These are phyloP conservation scores for Sphaerostilbella broomeana DNA, from an alignment of 2,329 filamentous ascomycete species.

Conservation along the genomic window DNA sequence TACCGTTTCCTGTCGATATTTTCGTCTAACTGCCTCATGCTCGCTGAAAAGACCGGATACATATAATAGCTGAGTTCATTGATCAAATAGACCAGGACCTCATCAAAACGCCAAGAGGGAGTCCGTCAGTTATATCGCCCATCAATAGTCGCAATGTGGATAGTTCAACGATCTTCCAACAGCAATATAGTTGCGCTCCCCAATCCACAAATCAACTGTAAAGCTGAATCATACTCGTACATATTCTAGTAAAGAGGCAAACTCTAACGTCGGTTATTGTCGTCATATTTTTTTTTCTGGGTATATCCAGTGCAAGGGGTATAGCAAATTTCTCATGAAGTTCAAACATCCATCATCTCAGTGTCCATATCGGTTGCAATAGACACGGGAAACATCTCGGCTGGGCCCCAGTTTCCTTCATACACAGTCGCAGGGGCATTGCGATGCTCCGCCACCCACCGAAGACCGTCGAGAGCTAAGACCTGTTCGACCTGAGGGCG, in stretches of 20 bases:
- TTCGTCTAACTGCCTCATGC: too few species aligned
- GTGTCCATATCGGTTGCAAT: slow-evolving; percentile 40
- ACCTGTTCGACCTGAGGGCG: slow-evolving; percentile 72
- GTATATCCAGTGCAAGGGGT: slow-evolving; percentile 25
- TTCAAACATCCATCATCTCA: slow-evolving; percentile 54
- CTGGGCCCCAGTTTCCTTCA: slow-evolving; percentile 92
- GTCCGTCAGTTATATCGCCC: too few species aligned
- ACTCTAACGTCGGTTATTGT: slow-evolving; percentile 16
- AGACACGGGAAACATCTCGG: slow-evolving; percentile 38
- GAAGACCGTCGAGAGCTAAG: slow-evolving; percentile 64
- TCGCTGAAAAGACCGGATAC: too few species aligned
- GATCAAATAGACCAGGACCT: too few species aligned
- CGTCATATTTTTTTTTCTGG: slow-evolving; percentile 17
- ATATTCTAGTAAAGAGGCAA: slow-evolving; percentile 20
- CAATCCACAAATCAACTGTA: too few species aligned
- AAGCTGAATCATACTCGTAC: too few species aligned
- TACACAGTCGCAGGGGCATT: slow-evolving; percentile 89
- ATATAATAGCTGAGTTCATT: too few species aligned
- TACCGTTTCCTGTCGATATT: too few species aligned
- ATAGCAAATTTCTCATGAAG: neutral
- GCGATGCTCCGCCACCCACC: slow-evolving; percentile 71
- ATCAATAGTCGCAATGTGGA: too few species aligned
- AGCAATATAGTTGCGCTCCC: too few species aligned
- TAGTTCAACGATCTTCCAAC: too few species aligned
- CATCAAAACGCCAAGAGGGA: too few species aligned